These are phyloP conservation scores for Talaromyces thailandensis DNA, from an alignment of 495 filamentous ascomycete genomes.

Conservation along the genomic window DNA sequence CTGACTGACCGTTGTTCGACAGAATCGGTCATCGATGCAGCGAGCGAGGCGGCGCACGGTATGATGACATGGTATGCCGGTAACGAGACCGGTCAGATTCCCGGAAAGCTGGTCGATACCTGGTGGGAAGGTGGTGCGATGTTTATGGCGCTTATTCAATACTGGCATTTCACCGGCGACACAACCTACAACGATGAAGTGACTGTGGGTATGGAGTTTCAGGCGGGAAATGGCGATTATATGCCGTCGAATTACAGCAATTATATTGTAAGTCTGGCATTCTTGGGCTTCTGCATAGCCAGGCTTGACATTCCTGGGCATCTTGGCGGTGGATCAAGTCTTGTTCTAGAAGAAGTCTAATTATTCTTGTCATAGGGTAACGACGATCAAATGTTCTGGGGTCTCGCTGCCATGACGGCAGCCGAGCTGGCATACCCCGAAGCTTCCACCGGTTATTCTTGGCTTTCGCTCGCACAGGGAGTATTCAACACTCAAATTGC, in stretches of 20 bases:
- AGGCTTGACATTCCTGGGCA: background rate
- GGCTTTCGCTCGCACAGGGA: slow-evolving; percentile 62
- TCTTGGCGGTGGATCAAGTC: background rate
- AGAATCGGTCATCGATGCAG: slow-evolving; percentile 61
- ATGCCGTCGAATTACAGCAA: slow-evolving; percentile 52
- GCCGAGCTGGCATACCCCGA: slow-evolving; percentile 55
- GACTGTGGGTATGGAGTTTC: slow-evolving; percentile 45
- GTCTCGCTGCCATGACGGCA: slow-evolving; percentile 57
- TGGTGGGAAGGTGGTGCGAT: slow-evolving; percentile 80
- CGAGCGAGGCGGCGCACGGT: slow-evolving; percentile 48
- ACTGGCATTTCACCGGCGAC: slow-evolving; percentile 61
- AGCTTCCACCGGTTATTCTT: slow-evolving; percentile 44
- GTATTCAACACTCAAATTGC: slow-evolving; percentile 57
- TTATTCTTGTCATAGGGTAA: slow-evolving; percentile 38
- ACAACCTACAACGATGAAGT: slow-evolving; percentile 48
- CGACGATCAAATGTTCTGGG: slow-evolving; percentile 65
- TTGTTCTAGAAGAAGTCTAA: slow-evolving; percentile 8
- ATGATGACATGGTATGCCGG: slow-evolving; percentile 65
- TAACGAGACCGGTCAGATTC: slow-evolving; percentile 51
- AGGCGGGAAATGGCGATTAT: slow-evolving; percentile 51
- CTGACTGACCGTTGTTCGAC: background rate
- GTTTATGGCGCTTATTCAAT: slow-evolving; percentile 60
- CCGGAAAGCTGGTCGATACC: slow-evolving; percentile 46
- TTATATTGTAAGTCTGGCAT: slow-evolving; percentile 13
- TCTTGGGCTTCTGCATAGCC: background rate